These are phyloP conservation scores for Coemansia sp. DNA, from an alignment of 192 early-diverging fungal genomes.

Conservation along the genomic window DNA sequence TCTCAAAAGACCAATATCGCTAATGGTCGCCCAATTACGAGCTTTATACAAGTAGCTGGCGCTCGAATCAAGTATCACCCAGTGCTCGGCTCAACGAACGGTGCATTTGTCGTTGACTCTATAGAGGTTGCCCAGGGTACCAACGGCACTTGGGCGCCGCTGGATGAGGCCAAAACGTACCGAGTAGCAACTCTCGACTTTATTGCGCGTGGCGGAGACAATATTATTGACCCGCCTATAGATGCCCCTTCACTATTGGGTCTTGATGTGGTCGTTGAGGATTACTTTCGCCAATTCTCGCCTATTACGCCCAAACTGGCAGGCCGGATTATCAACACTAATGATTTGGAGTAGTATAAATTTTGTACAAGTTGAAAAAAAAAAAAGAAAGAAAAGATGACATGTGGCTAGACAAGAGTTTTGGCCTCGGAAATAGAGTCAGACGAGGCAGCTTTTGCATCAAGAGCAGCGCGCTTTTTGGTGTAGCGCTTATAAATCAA, in stretches of 20 bases:
- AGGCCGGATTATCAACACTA: background rate
- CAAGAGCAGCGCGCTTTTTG: background rate
- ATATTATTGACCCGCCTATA: slow-evolving; percentile 46
- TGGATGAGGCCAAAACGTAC: slow-evolving; percentile 56
- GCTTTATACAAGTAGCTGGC: slow-evolving; percentile 62
- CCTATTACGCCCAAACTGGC: slow-evolving; percentile 11
- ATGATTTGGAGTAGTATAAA: background rate
- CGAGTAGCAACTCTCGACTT: slow-evolving; percentile 60
- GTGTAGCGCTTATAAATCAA: background rate
- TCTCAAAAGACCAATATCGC: slow-evolving; percentile 33
- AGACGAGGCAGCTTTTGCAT: background rate
- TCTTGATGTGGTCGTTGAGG: slow-evolving; percentile 34
- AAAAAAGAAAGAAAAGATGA: background rate
- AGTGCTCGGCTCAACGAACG: background rate
- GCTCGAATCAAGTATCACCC: slow-evolving; percentile 39
- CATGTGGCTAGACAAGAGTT: background rate
- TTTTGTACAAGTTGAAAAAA: background rate
- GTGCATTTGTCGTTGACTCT: slow-evolving; percentile 2
- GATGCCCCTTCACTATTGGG: slow-evolving; percentile 16
- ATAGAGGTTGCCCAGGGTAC: slow-evolving; percentile 27
- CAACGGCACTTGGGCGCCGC: slow-evolving; percentile 20
- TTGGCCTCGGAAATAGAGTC: slow-evolving; percentile 7
- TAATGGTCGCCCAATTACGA: slow-evolving; percentile 47
- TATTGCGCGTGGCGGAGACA: slow-evolving; percentile 62
- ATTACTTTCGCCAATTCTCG: slow-evolving; percentile 40